Base-by-base conservation (phyloP, 371 early-diverging fungal species). In the Mucor piriformis region DNA sequence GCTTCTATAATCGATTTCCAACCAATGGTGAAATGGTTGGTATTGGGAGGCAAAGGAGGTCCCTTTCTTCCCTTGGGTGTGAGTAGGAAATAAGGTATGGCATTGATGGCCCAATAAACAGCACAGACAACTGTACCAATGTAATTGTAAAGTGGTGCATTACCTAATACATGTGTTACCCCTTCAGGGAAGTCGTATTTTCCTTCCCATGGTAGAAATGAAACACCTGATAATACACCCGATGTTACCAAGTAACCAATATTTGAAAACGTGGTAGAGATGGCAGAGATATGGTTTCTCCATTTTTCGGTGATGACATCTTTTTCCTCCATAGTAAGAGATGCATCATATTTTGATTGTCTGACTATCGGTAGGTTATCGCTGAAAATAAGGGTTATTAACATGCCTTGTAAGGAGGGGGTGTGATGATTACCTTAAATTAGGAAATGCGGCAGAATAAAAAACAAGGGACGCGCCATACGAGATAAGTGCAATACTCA, bases 401-500 rank as follows among this genome's bases (percentile, higher is more conserved):
- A 43, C 2, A 43, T 52, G 38, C 40, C 37, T 37, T 35, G 18
- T 13, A 8, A 40, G 38, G 37, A 38, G n/a, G 15, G 44, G 32
- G 18, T n/a, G 6, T 7, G 0, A 38, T 21, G 2, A 13, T 50
- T 69, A 77, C 74, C 78, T 78, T 8, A 80, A 48, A 8, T 54
- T 72, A 24, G 81, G 81, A 52, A 81, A 81, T 16, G 76, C 78
- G 40, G 81, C 81, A n/a, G 72, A 74, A 60, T 77, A 81, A 57
- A 81, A 81, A 1, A 76, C 81, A 10, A 81, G 62, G 2, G 76
- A 59, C 3, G 81, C 62, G 29, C 81, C 81, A 54, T 81, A 81
- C 1, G 77, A 65, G 8, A 81, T 81, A 11, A 73, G 54, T 0
- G 67, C 74, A 23, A 81, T 32, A n/a, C 56, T 60, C 60, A 67